Evolutionary conservation across 192 early-diverging fungal genomes (phyloP).

Genomic region (Backusella australiensis): DNA sequence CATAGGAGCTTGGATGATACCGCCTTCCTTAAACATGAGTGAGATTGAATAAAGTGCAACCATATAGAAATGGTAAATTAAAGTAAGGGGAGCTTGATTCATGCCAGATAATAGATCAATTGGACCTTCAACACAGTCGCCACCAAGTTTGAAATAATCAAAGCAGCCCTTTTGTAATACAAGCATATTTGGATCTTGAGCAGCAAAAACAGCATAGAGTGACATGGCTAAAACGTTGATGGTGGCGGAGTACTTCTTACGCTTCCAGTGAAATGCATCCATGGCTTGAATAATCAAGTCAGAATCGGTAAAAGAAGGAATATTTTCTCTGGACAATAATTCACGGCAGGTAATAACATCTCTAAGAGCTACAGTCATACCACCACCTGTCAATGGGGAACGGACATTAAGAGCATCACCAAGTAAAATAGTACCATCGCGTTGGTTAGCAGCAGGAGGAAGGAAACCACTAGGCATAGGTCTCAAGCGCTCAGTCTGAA

Average conservation of each 20-base stretch:
- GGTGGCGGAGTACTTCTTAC: slow-evolving; percentile 65
- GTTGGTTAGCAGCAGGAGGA: slow-evolving; percentile 68
- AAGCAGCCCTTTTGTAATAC: slow-evolving; percentile 84
- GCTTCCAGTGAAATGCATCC: slow-evolving; percentile 68
- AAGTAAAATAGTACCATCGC: slow-evolving; percentile 77
- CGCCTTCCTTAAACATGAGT: slow-evolving; percentile 45
- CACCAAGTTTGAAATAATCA: slow-evolving; percentile 82
- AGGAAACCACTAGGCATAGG: slow-evolving; percentile 88
- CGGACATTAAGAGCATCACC: slow-evolving; percentile 97
- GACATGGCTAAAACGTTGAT: slow-evolving; percentile 92
- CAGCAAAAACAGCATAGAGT: slow-evolving; percentile 85
- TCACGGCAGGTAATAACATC: slow-evolving; percentile 77
- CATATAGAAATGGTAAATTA: slow-evolving; percentile 89
- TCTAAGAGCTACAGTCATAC: slow-evolving; percentile 94
- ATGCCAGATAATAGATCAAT: slow-evolving; percentile 84
- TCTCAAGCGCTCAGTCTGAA: slow-evolving; percentile 71
- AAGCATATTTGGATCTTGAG: slow-evolving; percentile 66
- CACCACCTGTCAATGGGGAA: slow-evolving; percentile 90
- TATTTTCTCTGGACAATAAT: slow-evolving; percentile 43
- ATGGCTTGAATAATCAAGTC: slow-evolving; percentile 54
- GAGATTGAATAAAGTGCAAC: slow-evolving; percentile 75
- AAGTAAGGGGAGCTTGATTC: slow-evolving; percentile 62
- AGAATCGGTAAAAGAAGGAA: slow-evolving; percentile 45
- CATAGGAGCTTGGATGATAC: slow-evolving; percentile 35
- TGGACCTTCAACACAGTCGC: slow-evolving; percentile 75